Percentiles rank a stretch among this genome's conserved stretches.
phyloP scores from a whole-genome alignment of 192 early-diverging fungal genomes.

The Diversispora eburnea region DNA sequence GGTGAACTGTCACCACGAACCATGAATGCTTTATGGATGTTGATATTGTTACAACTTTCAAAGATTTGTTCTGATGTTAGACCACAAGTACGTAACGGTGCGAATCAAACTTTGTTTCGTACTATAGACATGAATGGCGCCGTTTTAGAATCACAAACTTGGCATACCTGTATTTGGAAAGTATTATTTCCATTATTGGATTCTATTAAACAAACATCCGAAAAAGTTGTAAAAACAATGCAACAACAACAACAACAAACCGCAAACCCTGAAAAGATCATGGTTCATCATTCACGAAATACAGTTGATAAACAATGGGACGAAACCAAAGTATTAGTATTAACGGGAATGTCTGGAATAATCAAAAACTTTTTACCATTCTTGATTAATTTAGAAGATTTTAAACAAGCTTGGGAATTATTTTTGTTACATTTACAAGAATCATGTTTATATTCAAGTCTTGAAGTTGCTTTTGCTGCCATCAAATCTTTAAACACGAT shows the following conservation, averaged over 20 bases:
- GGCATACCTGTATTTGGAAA: constrained; percentile 84
- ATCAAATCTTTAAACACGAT: constrained; percentile 67
- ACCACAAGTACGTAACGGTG: constrained; percentile 90
- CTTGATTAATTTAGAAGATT: constrained; percentile 58
- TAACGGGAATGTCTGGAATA: constrained; percentile 65
- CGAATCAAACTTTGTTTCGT: constrained; percentile 92
- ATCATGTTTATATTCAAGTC: constrained; percentile 59
- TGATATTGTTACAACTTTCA: constrained; percentile 79
- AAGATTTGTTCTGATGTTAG: constrained; percentile 78
- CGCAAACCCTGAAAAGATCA: constrained; percentile 34
- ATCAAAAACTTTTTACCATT: constrained; percentile 64
- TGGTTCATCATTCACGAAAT: constrained; percentile 58
- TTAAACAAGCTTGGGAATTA: constrained; percentile 64
- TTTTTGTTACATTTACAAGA: constrained; percentile 73
- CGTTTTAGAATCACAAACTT: constrained; percentile 64
- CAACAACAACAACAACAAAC: constrained; percentile 33
- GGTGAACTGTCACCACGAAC: constrained; percentile 34
- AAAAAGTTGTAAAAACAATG: constrained; percentile 42
- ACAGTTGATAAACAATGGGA: constrained; percentile 82
- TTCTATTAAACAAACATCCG: constrained; percentile 55
- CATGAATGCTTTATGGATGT: constrained; percentile 81
- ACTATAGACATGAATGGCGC: constrained; percentile 88
- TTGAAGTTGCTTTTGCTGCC: constrained; percentile 74
- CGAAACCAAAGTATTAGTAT: constrained; percentile 77
- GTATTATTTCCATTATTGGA: constrained; percentile 81